Evolutionary conservation across 441 rosid genomes (phyloP), one percentile per base, ranked within the genome.

Genomic region (Breynia disticha): DNA sequence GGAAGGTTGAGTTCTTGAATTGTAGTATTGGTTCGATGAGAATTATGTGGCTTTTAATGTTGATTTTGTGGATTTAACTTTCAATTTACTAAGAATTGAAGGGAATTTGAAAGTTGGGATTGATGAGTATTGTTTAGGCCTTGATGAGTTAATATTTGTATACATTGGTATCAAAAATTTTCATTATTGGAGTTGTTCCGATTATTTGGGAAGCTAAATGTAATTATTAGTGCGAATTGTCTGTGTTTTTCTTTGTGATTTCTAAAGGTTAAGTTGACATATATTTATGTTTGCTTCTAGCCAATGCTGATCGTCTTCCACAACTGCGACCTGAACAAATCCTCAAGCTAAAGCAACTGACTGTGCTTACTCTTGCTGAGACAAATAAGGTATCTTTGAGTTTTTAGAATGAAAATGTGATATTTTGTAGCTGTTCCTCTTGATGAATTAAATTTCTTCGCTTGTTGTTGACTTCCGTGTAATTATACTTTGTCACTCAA

Each of bases 361-460:
- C 99, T 58, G 90, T 94, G 32, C 97, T 93, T 57, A 83, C 95
- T 50, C 81, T 87, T 42, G 97, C 97, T 2, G 97, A 90, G 75
- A 77, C 82, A 35, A 83, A 76, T 61, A 89, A 93, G 97, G 98
- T 93, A 52, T 50, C 1, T 7, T 52, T 48, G 3, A 18, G 21
- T 55, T 58, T 15, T 24, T 3, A 7, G 46, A 16, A 52, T 28
- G 12, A 19, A 11, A 42, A 13, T 12, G n/a, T 19, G 8, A 45
- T 3, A 50, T 18, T 54, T 11, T 45, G 15, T 38, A n/a, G 5
- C 35, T 37, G 46, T 20, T 7, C 19, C 11, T 57, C 46, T 35
- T 15, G 13, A 11, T 15, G 44, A 41, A 41, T 41, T 15, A 9
- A 4, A 41, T 41, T 41, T 41, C 44, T 3, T 13, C 13, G 0